Base-by-base conservation (phyloP, 306 rosid species). In the Gleditsia sinensis region DNA sequence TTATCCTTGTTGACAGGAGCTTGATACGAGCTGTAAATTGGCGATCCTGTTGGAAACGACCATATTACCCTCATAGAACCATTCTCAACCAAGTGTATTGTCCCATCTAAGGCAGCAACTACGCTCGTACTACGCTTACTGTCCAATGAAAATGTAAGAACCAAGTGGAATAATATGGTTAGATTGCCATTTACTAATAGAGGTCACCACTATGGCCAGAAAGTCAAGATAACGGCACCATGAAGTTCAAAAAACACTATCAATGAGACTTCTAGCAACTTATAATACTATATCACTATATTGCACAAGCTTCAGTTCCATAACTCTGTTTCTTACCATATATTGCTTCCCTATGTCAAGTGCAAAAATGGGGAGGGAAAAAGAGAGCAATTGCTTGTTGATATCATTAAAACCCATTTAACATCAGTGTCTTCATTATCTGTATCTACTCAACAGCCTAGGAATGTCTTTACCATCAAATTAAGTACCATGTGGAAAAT, bases 31-130 rank as follows among this genome's bases (percentile, higher is more conserved):
- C 72, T 59, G 59, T 89, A 86, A 42, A 93, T 82, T 2, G 94
- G 88, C 1, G 81, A 73, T 37, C 97, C 98, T 0, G 97, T 86
- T 14, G 77, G 46, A 68, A 93, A 82, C 3, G 94, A 82, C 97
- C 97, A 93, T 72, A 89, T 82, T 16, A 82, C 84, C 45, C 76
- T 84, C 75, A 48, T 58, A 20, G 88, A 75, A 30, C 75, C 83
- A 66, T 57, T 82, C 13, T 89, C 91, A 82, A 86, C 81, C 81
- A 91, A 80, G 70, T 76, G 79, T 67, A 93, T 76, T 34, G 78
- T 84, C 78, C 98, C 98, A 72, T 91, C 90, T 19, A 75, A 66
- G 17, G 80, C 68, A 65, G 88, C 92, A 75, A 83, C 33, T 33
- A 93, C 82, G 2, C 82, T 81, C 1, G 97, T 87, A 21, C 70